Evolutionary conservation across 140 eudicot genomes (phyloP).

Genomic region (Oenanthe javanica): DNA sequence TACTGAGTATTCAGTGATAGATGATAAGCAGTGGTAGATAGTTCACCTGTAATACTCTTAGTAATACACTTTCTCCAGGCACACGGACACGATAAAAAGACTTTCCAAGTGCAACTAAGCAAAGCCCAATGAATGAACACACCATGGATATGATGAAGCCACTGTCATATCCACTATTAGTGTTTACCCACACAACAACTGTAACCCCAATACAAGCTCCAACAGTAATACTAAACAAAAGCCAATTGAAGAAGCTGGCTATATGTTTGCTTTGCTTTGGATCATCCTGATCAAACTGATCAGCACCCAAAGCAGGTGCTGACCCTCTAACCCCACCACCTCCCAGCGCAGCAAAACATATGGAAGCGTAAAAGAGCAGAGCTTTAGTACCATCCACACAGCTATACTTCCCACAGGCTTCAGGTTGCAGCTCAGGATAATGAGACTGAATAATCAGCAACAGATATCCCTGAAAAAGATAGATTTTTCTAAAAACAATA

Average conservation of each 20-base stretch:
- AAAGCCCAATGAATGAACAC: not conserved
- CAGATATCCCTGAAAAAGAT: conserved; percentile 11
- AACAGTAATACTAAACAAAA: not conserved
- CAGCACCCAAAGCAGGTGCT: conserved; percentile 19
- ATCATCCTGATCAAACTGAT: conserved; percentile 12
- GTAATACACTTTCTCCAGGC: conserved; percentile 16
- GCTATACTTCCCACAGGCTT: conserved; percentile 15
- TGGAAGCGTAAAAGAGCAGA: conserved; percentile 9
- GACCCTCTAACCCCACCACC: conserved; percentile 14
- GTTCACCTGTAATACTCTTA: conserved; percentile 13
- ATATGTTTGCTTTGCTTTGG: conserved; percentile 11
- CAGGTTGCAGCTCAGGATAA: conserved; percentile 10
- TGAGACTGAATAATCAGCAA: conserved; percentile 17
- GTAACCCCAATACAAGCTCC: conserved; percentile 21
- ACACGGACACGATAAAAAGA: conserved; percentile 9
- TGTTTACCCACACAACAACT: conserved; percentile 16
- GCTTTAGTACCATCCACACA: conserved; percentile 10
- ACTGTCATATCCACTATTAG: conserved; percentile 10
- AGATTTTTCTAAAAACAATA: not conserved
- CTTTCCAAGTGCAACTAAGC: conserved; percentile 7
- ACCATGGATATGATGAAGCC: conserved; percentile 9
- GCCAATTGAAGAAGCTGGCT: conserved; percentile 26
- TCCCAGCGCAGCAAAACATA: conserved; percentile 5
- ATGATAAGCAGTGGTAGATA: not conserved
- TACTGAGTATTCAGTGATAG: not conserved